A percentile compares a stretch with the other conserved stretches of the same genome.
These are phyloP conservation scores for Exsudoporus frostii DNA, from an alignment of 768 basidiomycete species.

Conservation along the genomic window DNA sequence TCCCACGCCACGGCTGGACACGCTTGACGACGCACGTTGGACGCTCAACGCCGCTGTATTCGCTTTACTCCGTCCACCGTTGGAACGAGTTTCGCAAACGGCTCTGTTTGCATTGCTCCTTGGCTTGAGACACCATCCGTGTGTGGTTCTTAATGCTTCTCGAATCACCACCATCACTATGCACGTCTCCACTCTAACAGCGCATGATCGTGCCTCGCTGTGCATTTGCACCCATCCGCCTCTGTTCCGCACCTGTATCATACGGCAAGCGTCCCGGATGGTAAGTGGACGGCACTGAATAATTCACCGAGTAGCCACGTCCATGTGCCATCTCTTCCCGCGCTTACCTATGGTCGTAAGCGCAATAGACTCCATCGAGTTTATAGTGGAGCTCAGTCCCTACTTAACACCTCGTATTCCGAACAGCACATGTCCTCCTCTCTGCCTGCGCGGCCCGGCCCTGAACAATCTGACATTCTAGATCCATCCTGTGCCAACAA, in stretches of 20 bases:
- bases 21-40: background rate
- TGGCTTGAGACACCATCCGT: background rate
- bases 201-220: constrained; percentile 1
- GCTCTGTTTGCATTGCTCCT: background rate
- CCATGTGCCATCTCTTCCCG: constrained; percentile 1
- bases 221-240: background rate
- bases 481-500: background rate
- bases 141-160: background rate
- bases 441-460: constrained; percentile 9
- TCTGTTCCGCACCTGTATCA: constrained; percentile 6
- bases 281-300: background rate
- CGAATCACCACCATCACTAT: background rate
- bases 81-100: constrained; percentile 5
- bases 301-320: background rate
- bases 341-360: constrained; percentile 7
- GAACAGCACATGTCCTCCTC: background rate
- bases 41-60: background rate
- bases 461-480: constrained; percentile 4
- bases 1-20: constrained; percentile 30
- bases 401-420: background rate
- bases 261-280: background rate
- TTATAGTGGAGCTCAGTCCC: background rate
- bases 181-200: constrained; percentile 3
- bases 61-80: background rate
- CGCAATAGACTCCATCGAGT: background rate